phyloP scores from a whole-genome alignment of 176 grass and related monocot genomes.

The Secale cereale region DNA sequence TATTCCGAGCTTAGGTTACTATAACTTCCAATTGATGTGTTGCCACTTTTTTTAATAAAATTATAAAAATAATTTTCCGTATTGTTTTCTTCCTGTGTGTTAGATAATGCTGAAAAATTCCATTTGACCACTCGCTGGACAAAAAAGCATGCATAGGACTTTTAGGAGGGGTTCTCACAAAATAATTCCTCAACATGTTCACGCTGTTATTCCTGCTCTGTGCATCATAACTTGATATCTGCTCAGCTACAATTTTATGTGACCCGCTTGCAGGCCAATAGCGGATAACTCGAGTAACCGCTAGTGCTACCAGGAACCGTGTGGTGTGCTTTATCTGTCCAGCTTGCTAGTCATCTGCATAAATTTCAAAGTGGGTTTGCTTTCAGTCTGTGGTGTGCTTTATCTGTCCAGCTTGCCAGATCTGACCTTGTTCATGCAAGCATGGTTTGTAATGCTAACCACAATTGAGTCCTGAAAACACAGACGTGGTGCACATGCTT shows the following conservation, averaged over 20 bases:
- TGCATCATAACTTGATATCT: slow-evolving; percentile 1
- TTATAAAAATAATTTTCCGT: background rate
- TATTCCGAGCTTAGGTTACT: background rate
- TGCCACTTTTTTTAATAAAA: background rate
- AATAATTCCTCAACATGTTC: background rate
- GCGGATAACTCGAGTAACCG: background rate
- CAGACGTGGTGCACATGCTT: slow-evolving; percentile 7
- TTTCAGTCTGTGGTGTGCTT: slow-evolving; percentile 14
- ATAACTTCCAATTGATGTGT: background rate
- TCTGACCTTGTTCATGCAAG: slow-evolving; percentile 16
- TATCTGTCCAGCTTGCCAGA: no score
- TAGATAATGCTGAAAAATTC: background rate
- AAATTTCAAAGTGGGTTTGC: slow-evolving; percentile 6
- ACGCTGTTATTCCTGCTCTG: background rate
- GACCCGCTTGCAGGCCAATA: slow-evolving; percentile 29
- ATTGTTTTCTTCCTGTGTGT: background rate
- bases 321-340: background rate
- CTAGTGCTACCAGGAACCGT: background rate
- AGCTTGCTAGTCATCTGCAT: background rate
- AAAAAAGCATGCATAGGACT: background rate
- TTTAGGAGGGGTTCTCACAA: background rate
- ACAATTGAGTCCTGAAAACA: background rate
- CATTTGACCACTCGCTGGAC: background rate
- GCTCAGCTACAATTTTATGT: slow-evolving; percentile 4
- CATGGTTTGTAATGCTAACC: background rate